Evolutionary conservation across 192 early-diverging fungal species (phyloP).

Genomic region (Spinellus fusiger): DNA sequence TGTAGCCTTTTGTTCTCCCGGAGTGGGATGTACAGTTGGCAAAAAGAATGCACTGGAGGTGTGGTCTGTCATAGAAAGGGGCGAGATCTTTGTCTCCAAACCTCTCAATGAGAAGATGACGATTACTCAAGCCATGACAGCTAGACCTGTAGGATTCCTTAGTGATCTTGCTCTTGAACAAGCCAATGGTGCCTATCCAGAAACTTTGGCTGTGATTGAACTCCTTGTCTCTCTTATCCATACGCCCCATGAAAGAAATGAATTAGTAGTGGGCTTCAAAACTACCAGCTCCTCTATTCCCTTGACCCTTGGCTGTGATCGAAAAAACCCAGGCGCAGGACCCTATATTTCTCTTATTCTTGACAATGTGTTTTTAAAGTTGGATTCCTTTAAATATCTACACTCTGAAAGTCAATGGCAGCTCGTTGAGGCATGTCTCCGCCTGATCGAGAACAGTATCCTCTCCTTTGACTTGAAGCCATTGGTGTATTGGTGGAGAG

Average conservation of each 20-base stretch:
- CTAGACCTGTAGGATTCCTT: conserved; percentile 67
- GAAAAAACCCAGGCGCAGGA: conserved; percentile 68
- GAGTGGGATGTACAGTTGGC: conserved; percentile 32
- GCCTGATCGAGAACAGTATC: conserved; percentile 77
- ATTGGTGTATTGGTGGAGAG: conserved; percentile 25
- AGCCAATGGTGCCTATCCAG: conserved; percentile 63
- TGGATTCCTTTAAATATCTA: conserved; percentile 62
- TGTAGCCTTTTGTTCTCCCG: conserved; percentile 73
- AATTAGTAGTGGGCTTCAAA: conserved; percentile 32
- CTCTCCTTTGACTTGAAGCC: conserved; percentile 64
- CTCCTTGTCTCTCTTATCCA: conserved; percentile 70
- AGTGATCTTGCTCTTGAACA: conserved; percentile 77
- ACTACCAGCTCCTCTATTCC: conserved; percentile 45
- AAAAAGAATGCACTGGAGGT: conserved; percentile 63
- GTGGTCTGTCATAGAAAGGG: conserved; percentile 77
- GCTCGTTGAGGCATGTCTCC: conserved; percentile 63
- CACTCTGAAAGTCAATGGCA: conserved; percentile 71
- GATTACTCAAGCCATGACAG: conserved; percentile 27
- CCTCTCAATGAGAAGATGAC: conserved; percentile 12
- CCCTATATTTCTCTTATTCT: conserved; percentile 79
- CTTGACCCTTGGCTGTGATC: conserved; percentile 51
- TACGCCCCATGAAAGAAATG: conserved; percentile 12
- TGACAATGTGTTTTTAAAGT: conserved; percentile 78
- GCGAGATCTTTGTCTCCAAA: conserved; percentile 39
- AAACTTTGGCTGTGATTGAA: conserved; percentile 80